Base-by-base conservation (phyloP, 2,329 filamentous ascomycete genomes). In the Sclerotinia trifoliorum region DNA sequence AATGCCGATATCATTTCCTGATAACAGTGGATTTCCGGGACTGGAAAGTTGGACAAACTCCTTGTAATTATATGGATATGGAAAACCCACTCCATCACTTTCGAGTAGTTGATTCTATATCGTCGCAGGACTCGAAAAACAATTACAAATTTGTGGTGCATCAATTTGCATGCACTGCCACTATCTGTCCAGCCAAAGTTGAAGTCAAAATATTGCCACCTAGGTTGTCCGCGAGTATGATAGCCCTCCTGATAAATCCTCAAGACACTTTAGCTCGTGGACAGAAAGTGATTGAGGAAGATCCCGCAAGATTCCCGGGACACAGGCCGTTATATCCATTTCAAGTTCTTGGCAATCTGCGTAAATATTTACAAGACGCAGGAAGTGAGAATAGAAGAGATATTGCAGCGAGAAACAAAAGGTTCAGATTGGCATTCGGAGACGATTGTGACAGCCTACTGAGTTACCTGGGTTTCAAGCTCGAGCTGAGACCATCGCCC, bases 31-130 rank as follows among this genome's bases (percentile, higher is more conserved):
- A 84, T 69, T 86, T 85, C 72, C 80, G 79, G 17, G 76, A 80
- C n/a, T 77, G 75, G 58, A 77, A 77, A 44, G 77, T 75, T 62
- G 75, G 76, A 26, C 68, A 70, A 66, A 68, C 63, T 26, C 71
- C 74, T 21, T 77, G 74, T 63, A 70, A 70, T 42, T 78, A 81
- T 26, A 64, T 67, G 7, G 86, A 80, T 65, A 70, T 74, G 15
- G 78, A 82, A 1, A 83, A 81, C 70, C 85, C 86, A 42, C 77
- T 91, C 6, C 89, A 92, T 76, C 89, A 91, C 76, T 83, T 90
- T 68, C 73, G 70, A n/a, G 69, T 73, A 57, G 65, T 70, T 5
- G 78, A 81, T 48, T 84, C 80, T 51, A 78, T 75, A 48, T 76
- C 79, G 67, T 74, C 77, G 29, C 77, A 77, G 64, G 74, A 79